These are phyloP conservation scores for Dacryopinax spathularia DNA, from an alignment of 768 basidiomycete genomes.

Conservation along the genomic window DNA sequence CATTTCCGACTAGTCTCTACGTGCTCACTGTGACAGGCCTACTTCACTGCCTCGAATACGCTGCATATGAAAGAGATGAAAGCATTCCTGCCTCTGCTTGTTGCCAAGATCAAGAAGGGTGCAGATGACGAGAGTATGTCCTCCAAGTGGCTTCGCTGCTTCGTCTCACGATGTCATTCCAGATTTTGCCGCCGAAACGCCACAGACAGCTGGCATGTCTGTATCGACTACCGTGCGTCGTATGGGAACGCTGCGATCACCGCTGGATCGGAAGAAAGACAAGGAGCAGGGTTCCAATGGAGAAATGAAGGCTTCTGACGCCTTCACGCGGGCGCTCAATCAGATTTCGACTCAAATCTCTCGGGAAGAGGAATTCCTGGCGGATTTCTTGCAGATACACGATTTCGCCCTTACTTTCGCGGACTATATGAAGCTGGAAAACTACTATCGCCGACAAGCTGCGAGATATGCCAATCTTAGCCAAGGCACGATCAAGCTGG, in stretches of 20 bases:
- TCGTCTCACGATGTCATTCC: neutral
- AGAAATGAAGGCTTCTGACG: conserved; percentile 61
- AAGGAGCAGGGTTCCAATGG: conserved; percentile 44
- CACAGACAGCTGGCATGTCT: conserved; percentile 30
- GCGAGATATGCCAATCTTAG: conserved; percentile 52
- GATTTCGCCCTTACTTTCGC: conserved; percentile 82
- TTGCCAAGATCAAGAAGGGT: conserved; percentile 46
- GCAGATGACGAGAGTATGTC: conserved; percentile 69
- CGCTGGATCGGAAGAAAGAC: conserved; percentile 42
- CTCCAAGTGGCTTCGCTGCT: conserved; percentile 4
- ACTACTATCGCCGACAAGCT: conserved; percentile 89
- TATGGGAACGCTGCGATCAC: conserved; percentile 67
- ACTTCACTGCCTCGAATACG: conserved; percentile 75
- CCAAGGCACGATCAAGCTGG: conserved; percentile 57
- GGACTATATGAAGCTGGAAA: conserved; percentile 87
- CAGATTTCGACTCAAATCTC: conserved; percentile 64
- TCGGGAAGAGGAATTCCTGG: conserved; percentile 74
- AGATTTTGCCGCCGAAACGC: conserved; percentile 15
- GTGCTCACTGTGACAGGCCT: conserved; percentile 43
- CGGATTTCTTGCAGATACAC: conserved; percentile 85
- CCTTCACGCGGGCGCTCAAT: conserved; percentile 56
- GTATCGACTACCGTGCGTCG: conserved; percentile 52
- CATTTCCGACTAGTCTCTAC: neutral
- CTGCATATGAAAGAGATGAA: conserved; percentile 73
- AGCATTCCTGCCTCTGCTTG: conserved; percentile 46